Percentiles rank a stretch among this genome's conserved stretches.
Evolutionary conservation across 768 basidiomycete genomes (phyloP).

Genomic region (Pilatotrama ljubarskyi): DNA sequence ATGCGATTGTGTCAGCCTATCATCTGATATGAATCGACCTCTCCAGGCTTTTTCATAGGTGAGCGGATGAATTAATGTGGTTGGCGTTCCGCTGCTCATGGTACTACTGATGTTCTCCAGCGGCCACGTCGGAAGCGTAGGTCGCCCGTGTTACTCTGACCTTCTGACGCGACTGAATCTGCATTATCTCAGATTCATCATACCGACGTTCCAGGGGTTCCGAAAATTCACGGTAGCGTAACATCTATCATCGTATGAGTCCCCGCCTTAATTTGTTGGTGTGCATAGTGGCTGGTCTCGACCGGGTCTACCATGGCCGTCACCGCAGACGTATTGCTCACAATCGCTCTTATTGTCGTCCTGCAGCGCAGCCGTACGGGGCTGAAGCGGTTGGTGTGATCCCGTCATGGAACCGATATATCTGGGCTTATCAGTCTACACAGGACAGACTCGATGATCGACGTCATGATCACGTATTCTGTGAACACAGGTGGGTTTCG

Average conservation of each 20-base stretch:
- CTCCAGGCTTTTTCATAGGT: neutral
- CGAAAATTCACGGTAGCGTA: neutral
- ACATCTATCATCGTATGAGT: neutral
- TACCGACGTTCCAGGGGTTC: neutral
- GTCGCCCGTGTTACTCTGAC: neutral
- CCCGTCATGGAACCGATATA: too few species aligned
- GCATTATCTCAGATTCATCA: neutral
- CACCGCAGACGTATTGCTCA: constrained; percentile 1
- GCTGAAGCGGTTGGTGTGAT: neutral
- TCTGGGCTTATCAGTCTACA: too few species aligned
- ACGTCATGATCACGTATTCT: neutral
- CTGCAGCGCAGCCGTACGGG: constrained; percentile 7
- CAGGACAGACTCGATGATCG: constrained; percentile 6
- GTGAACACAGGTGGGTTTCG: constrained; percentile 3
- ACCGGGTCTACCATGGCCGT: neutral
- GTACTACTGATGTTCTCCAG: neutral
- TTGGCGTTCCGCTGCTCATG: neutral
- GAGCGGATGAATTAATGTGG: neutral
- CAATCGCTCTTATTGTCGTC: neutral
- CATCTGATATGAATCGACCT: neutral
- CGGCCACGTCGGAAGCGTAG: neutral
- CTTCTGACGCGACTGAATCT: neutral
- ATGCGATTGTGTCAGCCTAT: neutral
- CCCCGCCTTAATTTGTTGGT: neutral
- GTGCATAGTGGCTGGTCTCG: neutral